phyloP scores from a whole-genome alignment of 805 yeast species.

The Monosporozyma aquatica region DNA sequence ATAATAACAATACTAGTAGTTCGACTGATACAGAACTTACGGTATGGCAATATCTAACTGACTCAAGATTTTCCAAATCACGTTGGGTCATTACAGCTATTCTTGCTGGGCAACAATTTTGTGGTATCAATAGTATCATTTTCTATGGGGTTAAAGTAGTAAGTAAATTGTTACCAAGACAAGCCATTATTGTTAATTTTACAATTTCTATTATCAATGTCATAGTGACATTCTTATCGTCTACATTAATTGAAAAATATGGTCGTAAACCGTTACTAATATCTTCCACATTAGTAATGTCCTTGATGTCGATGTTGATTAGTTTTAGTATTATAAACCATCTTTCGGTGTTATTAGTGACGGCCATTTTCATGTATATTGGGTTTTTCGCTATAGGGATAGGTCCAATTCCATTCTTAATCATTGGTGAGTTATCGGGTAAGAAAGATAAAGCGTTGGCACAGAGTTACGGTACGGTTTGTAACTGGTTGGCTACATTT shows the following conservation, averaged over 20 bases:
- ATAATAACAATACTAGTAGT: not conserved
- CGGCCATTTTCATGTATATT: slow-evolving; percentile 64
- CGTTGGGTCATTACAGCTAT: slow-evolving; percentile 59
- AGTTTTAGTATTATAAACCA: slow-evolving; percentile 52
- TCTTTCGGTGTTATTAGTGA: slow-evolving; percentile 42
- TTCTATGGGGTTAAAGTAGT: slow-evolving; percentile 88
- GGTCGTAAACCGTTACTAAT: slow-evolving; percentile 71
- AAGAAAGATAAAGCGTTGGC: slow-evolving; percentile 72
- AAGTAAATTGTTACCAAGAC: slow-evolving; percentile 58
- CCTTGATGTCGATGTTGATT: slow-evolving; percentile 50
- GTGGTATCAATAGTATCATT: slow-evolving; percentile 87
- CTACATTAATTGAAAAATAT: slow-evolving; percentile 60
- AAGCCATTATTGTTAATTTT: slow-evolving; percentile 66
- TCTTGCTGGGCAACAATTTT: slow-evolving; percentile 78
- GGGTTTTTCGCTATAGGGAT: slow-evolving; percentile 83
- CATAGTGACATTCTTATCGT: slow-evolving; percentile 62
- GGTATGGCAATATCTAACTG: slow-evolving; percentile 38
- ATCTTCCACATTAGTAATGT: slow-evolving; percentile 62
- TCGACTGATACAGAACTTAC: not conserved
- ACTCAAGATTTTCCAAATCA: slow-evolving; percentile 46
- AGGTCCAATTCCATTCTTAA: slow-evolving; percentile 91
- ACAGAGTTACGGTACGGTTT: slow-evolving; percentile 84
- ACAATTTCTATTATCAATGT: slow-evolving; percentile 68
- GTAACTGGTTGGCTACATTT: slow-evolving; percentile 89
- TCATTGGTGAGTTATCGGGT: slow-evolving; percentile 78